Evolutionary conservation across 371 early-diverging fungal genomes (phyloP), one percentile per base, ranked within the genome.

Genomic region (Globomyces sp.): DNA sequence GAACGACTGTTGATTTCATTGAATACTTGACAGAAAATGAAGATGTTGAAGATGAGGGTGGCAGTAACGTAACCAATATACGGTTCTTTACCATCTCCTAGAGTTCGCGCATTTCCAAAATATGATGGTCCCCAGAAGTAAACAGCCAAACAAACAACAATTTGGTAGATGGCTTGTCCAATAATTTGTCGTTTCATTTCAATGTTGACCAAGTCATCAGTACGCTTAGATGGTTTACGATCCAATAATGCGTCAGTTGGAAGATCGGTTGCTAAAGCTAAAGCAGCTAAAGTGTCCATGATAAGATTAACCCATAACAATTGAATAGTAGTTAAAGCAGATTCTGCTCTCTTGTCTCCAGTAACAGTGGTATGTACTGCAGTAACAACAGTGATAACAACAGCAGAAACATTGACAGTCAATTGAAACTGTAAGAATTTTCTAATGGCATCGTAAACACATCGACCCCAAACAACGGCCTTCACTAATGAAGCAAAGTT

Each of bases 371-470:
- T 71, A 46, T 47, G 51, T 46, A 77, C 47, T 42, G 78, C 58
- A 13, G 71, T 67, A 11, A 77, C 57, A 40, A 77, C 4, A 1
- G 78, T 67, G 41, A 77, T 58, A 3, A 71, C 24, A 13, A 77
- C 73, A 42, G 95, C 94, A 13, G 89, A 85, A 70, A 95, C 86
- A 78, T 96, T 96, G 68, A 94, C 93, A 1, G 96, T 91, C 48
- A 97, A 84, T 80, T 96, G 98, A 85, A 96, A 95, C 74, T 95
- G 95, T 73, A 95, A 80, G 81, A 96, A 96, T 77, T 95, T 95
- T 65, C 92, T 87, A n/a, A 98, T 91, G 70, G 90, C 87, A 76
- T 95, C 94, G 68, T 92, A 92, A 40, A 97, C 92, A 43, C 89
- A 86, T 58, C 96, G 85, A 41, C 98, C 95, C 98, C 98, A 98